Conservation (phyloP, 108 stramenopile species). For the Pseudonitzschia multistriata region DNA sequence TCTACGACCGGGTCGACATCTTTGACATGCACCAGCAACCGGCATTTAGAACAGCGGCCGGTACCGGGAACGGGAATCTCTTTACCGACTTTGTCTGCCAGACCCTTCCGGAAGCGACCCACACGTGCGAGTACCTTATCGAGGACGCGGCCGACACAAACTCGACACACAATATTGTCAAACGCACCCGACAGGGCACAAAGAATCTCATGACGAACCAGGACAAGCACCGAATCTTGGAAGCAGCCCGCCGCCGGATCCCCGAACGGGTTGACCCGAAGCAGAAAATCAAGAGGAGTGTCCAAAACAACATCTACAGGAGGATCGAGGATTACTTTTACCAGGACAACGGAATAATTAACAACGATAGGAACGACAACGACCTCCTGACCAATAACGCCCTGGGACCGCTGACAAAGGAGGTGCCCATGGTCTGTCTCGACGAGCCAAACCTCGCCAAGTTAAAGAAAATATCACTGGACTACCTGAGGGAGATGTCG, state of each 20-base stretch:
- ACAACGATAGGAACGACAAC: not conserved
- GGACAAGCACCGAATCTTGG: not conserved
- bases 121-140: not conserved
- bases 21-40: slow-evolving; percentile 1
- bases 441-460: not conserved
- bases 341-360: too few relatives aligned
- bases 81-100: not conserved
- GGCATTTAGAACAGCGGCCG: too few relatives aligned
- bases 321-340: not conserved
- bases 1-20: not conserved
- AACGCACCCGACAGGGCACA: not conserved
- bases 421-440: not conserved
- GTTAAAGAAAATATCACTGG: not conserved
- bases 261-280: not conserved
- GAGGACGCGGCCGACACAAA: not conserved
- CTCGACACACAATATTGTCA: not conserved
- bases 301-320: not conserved
- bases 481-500: not conserved
- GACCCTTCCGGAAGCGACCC: not conserved
- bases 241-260: not conserved
- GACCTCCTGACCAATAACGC: too few relatives aligned
- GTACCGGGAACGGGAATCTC: too few relatives aligned
- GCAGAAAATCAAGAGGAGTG: not conserved
- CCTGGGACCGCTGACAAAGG: not conserved
- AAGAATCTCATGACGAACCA: not conserved